Conservation (phyloP, 352 stramenopile species). For the Globisporangium takayamanum region DNA sequence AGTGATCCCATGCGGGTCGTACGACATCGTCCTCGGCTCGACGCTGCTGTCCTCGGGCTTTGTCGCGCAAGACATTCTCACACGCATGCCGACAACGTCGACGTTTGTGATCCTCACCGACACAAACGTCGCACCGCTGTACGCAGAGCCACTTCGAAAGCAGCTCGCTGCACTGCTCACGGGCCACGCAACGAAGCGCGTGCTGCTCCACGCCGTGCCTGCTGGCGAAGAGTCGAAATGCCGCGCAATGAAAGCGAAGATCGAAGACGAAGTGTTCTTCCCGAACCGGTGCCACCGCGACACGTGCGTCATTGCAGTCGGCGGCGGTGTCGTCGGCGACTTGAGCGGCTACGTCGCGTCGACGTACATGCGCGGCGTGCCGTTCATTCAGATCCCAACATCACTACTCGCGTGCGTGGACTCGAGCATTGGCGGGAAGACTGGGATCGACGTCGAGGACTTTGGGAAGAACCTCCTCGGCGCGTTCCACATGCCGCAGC, state of each 20-base stretch:
- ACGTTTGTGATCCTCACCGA: slow-evolving; percentile 83
- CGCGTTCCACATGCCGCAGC: slow-evolving; percentile 97
- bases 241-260: slow-evolving; percentile 69
- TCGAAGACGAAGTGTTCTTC: slow-evolving; percentile 81
- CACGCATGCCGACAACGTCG: slow-evolving; percentile 41
- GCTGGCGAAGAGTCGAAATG: slow-evolving; percentile 74
- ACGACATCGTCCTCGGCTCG: slow-evolving; percentile 77
- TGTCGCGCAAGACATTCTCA: slow-evolving; percentile 56
- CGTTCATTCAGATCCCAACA: slow-evolving; percentile 92
- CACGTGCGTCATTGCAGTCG: slow-evolving; percentile 84
- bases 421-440: slow-evolving; percentile 97
- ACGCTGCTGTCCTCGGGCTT: slow-evolving; percentile 54
- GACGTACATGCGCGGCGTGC: slow-evolving; percentile 94
- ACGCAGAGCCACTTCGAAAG: slow-evolving; percentile 48
- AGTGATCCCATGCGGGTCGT: slow-evolving; percentile 66
- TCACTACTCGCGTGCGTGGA: slow-evolving; percentile 99
- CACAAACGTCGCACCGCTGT: slow-evolving; percentile 68
- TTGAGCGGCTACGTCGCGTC: slow-evolving; percentile 96
- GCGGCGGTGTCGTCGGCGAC: slow-evolving; percentile 97
- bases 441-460: slow-evolving; percentile 93
- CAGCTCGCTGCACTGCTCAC: slow-evolving; percentile 39
- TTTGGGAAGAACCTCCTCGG: slow-evolving; percentile 97
- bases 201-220: slow-evolving; percentile 55
- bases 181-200: slow-evolving; percentile 31
- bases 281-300: slow-evolving; percentile 77